phyloP scores from a whole-genome alignment of 225 moss, liverwort and hornwort genomes.

The Antitrichia curtipendula region DNA sequence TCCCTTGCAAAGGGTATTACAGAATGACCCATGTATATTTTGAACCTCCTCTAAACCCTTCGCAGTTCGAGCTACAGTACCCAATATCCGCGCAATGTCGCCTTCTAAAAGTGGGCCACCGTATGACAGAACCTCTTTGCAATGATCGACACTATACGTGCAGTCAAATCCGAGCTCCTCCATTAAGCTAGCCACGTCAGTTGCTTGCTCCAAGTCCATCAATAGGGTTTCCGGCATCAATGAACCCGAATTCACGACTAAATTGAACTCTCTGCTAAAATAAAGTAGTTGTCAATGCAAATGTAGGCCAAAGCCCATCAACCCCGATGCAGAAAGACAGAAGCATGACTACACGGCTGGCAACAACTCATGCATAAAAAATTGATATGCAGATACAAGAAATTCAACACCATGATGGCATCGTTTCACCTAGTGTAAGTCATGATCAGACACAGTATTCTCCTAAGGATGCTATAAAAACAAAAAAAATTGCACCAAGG shows the following conservation, averaged over 20 bases:
- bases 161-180: slow-evolving; percentile 93
- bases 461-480: neutral
- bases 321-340: neutral
- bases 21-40: slow-evolving; percentile 68
- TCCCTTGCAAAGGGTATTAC: slow-evolving; percentile 51
- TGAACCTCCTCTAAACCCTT: slow-evolving; percentile 78
- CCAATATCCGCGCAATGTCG: slow-evolving; percentile 65
- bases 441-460: neutral
- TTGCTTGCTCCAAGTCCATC: slow-evolving; percentile 54
- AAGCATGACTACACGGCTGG: neutral
- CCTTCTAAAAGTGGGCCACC: slow-evolving; percentile 52
- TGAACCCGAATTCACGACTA: slow-evolving; percentile 25
- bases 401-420: neutral
- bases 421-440: neutral
- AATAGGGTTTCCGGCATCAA: slow-evolving; percentile 38
- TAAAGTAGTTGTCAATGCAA: neutral
- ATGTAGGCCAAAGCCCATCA: neutral
- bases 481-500: neutral
- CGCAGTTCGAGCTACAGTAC: slow-evolving; percentile 73
- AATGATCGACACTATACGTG: slow-evolving; percentile 67
- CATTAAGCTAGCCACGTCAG: slow-evolving; percentile 57
- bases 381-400: neutral
- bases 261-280: slow-evolving; percentile 50
- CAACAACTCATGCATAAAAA: neutral
- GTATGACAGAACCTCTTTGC: slow-evolving; percentile 70